A percentile compares a stretch with the other conserved stretches of the same genome.
Evolutionary conservation across 768 basidiomycete genomes (phyloP).

Genomic region (Pleurotus tuber-regium): DNA sequence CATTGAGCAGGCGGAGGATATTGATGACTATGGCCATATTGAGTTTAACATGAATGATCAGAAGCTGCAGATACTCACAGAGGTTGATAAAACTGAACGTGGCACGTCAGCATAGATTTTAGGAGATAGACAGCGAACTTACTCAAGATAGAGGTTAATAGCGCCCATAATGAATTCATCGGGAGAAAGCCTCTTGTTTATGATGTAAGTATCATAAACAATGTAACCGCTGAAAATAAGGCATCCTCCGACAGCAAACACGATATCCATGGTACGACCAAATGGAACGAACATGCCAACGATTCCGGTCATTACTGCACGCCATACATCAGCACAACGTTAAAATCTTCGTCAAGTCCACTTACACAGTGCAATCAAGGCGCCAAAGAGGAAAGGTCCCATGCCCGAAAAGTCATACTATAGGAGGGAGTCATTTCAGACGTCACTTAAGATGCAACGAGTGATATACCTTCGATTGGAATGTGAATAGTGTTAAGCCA

Average conservation of each 20-base stretch:
- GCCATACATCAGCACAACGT: neutral
- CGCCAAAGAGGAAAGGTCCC: conserved; percentile 88
- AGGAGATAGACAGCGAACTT: conserved; percentile 28
- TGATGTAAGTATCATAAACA: conserved; percentile 87
- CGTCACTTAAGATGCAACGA: conserved; percentile 4
- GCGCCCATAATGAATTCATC: conserved; percentile 94
- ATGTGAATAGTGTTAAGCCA: conserved; percentile 90
- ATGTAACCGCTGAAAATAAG: conserved; percentile 89
- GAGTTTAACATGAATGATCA: conserved; percentile 1
- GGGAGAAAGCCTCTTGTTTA: conserved; percentile 84
- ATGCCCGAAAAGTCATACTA: conserved; percentile 94
- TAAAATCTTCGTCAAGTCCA: neutral
- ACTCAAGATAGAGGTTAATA: conserved; percentile 94
- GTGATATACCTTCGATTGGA: conserved; percentile 86
- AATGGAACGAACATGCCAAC: conserved; percentile 89
- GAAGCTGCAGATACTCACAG: conserved; percentile 49
- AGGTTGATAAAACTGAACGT: conserved; percentile 76
- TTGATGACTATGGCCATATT: conserved; percentile 57
- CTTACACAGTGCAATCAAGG: conserved; percentile 75
- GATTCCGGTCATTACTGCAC: conserved; percentile 72
- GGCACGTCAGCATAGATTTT: conserved; percentile 15
- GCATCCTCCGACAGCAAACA: conserved; percentile 75
- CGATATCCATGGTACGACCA: conserved; percentile 73
- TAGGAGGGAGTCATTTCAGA: too few species aligned
- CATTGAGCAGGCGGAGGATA: conserved; percentile 79